A percentile compares a stretch with the other conserved stretches of the same genome.
These are phyloP conservation scores for Henckelia pumila DNA, from an alignment of 257 asterid species.

Conservation along the genomic window DNA sequence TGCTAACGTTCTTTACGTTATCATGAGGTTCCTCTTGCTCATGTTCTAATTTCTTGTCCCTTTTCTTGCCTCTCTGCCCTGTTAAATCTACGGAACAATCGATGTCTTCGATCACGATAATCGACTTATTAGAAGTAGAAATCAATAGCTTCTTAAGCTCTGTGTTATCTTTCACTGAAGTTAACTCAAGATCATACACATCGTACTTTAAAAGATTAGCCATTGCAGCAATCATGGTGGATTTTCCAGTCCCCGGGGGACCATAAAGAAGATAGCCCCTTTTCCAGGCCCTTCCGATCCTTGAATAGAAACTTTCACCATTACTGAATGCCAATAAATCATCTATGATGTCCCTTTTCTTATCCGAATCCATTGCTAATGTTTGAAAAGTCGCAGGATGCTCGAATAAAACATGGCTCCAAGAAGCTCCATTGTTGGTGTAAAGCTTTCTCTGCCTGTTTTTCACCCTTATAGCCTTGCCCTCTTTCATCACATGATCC, in stretches of 20 bases:
- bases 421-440: constrained; percentile 30
- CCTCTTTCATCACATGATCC: constrained; percentile 26
- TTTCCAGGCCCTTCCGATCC: constrained; percentile 35
- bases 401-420: constrained; percentile 35
- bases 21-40: constrained; percentile 14
- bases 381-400: constrained; percentile 34
- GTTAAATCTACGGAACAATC: constrained; percentile 39
- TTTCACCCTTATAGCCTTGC: constrained; percentile 22
- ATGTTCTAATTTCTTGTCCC: constrained; percentile 14
- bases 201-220: constrained; percentile 36
- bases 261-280: constrained; percentile 38
- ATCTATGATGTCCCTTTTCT: constrained; percentile 24
- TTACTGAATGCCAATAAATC: constrained; percentile 30
- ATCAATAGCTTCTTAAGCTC: constrained; percentile 33
- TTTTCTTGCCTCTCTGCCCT: constrained; percentile 25
- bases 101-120: constrained; percentile 39
- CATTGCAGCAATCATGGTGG: constrained; percentile 41
- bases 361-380: constrained; percentile 34
- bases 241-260: constrained; percentile 39
- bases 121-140: constrained; percentile 28
- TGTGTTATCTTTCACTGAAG: constrained; percentile 34
- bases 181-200: constrained; percentile 38
- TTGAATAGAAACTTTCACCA: constrained; percentile 21
- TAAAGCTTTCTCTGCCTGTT: constrained; percentile 34
- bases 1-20: constrained; percentile 22